phyloP scores from a whole-genome alignment of 345 rosid genomes.

The Aquilaria malaccensis region DNA sequence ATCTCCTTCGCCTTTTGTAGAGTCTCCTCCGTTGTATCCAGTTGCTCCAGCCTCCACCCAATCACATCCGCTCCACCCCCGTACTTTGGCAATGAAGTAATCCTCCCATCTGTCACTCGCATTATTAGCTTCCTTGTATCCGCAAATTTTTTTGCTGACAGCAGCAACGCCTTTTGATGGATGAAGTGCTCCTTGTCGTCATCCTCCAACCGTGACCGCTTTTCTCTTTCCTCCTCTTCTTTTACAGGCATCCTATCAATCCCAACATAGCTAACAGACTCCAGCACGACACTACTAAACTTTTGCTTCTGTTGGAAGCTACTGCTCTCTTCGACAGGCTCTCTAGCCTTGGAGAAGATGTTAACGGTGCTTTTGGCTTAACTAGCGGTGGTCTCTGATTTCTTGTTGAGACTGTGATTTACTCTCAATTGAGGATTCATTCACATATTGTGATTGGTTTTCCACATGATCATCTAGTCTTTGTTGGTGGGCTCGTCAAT shows the following conservation, averaged over 20 bases:
- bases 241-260: slow-evolving; percentile 55
- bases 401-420: slow-evolving; percentile 10
- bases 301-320: slow-evolving; percentile 39
- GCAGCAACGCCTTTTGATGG: slow-evolving; percentile 62
- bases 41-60: slow-evolving; percentile 60
- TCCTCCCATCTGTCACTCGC: slow-evolving; percentile 55
- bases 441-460: slow-evolving; percentile 14
- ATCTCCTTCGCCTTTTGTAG: slow-evolving; percentile 47
- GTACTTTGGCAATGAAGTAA: slow-evolving; percentile 3
- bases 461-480: slow-evolving; percentile 24
- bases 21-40: slow-evolving; percentile 74
- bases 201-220: slow-evolving; percentile 12
- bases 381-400: slow-evolving; percentile 28
- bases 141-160: slow-evolving; percentile 50
- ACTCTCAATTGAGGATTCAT: slow-evolving; percentile 4
- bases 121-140: slow-evolving; percentile 79
- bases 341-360: slow-evolving; percentile 35
- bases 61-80: slow-evolving; percentile 35
- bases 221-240: slow-evolving; percentile 12
- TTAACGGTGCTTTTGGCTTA: slow-evolving; percentile 33
- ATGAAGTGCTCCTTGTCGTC: slow-evolving; percentile 34
- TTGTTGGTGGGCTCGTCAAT: slow-evolving; percentile 12
- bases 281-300: slow-evolving; percentile 1
- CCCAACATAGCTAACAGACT: slow-evolving; percentile 40
- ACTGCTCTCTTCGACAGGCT: slow-evolving; percentile 30